phyloP scores from a whole-genome alignment of 73 alveolate species.

The Tetrahymena elliotti region DNA sequence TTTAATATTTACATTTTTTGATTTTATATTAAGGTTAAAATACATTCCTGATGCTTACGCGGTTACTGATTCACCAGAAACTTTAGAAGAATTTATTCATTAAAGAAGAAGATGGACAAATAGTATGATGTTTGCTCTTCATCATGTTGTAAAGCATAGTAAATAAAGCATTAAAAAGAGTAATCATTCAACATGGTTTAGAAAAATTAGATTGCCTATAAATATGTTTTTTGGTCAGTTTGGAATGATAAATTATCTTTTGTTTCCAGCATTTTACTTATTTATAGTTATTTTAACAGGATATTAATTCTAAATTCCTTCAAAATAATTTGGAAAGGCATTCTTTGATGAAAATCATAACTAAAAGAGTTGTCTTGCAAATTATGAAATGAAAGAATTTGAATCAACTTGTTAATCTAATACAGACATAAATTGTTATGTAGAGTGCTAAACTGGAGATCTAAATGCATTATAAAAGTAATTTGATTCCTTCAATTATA shows the following conservation, averaged over 20 bases:
- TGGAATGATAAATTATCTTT: background rate
- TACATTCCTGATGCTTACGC: slow-evolving; percentile 51
- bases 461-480: background rate
- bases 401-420: background rate
- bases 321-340: background rate
- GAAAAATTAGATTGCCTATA: background rate
- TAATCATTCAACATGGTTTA: background rate
- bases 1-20: background rate
- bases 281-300: background rate
- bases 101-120: slow-evolving; percentile 66
- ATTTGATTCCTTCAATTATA: background rate
- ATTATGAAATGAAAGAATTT: background rate
- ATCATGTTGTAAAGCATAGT: slow-evolving; percentile 6
- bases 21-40: background rate
- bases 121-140: slow-evolving; percentile 56
- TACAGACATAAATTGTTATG: background rate
- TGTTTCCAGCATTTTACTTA: background rate
- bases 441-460: background rate
- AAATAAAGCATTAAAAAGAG: background rate
- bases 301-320: background rate
- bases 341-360: background rate
- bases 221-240: background rate
- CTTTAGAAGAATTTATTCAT: slow-evolving; percentile 25
- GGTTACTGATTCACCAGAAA: slow-evolving; percentile 52
- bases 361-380: background rate